Evolutionary conservation across 164 flowering plant species (phyloP).

Genomic region (Umbellularia californica): DNA sequence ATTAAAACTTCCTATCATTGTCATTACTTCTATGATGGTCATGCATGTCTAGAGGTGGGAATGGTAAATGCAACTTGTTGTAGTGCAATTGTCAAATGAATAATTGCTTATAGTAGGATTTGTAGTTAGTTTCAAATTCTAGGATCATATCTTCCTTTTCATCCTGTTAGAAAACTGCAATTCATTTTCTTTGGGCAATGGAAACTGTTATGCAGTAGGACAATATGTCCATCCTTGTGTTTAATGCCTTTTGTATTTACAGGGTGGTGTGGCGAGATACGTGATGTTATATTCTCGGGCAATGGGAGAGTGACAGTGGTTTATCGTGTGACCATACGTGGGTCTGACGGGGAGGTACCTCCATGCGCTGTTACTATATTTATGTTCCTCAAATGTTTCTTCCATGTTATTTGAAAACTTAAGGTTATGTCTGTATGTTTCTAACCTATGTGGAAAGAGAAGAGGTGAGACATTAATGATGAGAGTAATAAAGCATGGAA

Average conservation of each 20-base stretch:
- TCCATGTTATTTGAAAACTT: too few species aligned
- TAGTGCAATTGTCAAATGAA: background rate
- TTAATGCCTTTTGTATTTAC: slow-evolving; percentile 11
- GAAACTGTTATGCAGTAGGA: background rate
- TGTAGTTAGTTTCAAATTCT: too few species aligned
- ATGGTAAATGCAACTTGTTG: background rate
- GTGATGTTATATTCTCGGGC: slow-evolving; percentile 84
- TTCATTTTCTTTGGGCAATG: background rate
- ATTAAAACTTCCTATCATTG: too few species aligned
- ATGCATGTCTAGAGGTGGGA: background rate
- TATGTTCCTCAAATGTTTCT: too few species aligned
- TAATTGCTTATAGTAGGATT: background rate
- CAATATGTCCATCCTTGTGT: background rate
- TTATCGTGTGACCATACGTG: slow-evolving; percentile 90
- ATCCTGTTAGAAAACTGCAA: background rate
- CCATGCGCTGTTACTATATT: background rate
- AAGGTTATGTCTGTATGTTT: background rate
- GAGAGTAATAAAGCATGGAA: too few species aligned
- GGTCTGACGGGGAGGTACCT: slow-evolving; percentile 96
- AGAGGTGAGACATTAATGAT: too few species aligned
- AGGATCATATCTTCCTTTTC: too few species aligned
- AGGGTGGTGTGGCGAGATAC: slow-evolving; percentile 99
- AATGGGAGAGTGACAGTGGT: slow-evolving; percentile 90
- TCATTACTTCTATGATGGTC: too few species aligned
- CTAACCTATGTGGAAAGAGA: background rate